Evolutionary conservation across 208 protist genomes (phyloP), one percentile per base, ranked within the genome.

Genomic region (Strigomonas culicis): DNA sequence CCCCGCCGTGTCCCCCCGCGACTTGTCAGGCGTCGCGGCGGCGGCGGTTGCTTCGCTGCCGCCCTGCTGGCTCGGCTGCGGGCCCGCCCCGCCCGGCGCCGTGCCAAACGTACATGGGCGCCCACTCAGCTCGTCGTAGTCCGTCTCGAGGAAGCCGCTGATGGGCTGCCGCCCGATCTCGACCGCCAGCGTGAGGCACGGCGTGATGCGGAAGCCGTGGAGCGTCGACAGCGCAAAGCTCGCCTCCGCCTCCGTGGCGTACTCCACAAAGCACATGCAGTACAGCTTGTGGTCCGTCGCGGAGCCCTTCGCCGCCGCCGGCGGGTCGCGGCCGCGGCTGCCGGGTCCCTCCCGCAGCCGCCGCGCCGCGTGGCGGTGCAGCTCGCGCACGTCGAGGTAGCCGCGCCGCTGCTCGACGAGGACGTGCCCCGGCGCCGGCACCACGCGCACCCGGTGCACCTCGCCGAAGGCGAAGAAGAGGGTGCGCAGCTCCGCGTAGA

Each of bases 241-340:
- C 11, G 63, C 61, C 19, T 66, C 72, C 7, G 41, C 56, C 13
- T 63, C 30, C n/a, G 57, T 66, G 1, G 66, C 65, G 57, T 79
- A 85, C 69, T 85, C 79, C 11, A 79, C 79, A 59, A 85, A 81
- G 47, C 66, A 63, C 25, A 80, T 57, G 51, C 61, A 73, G 72
- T 78, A 85, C 36, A 39, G 4, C 7, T 4, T 4, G 10, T 10
- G 34, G 7, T 39, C 34, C 34, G 7, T 39, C 34, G 4, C 53
- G 63, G n/a, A 53, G 25, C 25, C 55, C 21, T 11, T 24, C 31
- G 31, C n/a, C 21, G 15, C 21, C 11, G 46, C 46, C 46, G n/a
- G n/a, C n/a, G n/a, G n/a, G n/a, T n/a, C n/a, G n/a, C n/a, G n/a
- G n/a, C n/a, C n/a, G n/a, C n/a, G n/a, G n/a, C n/a, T n/a, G n/a